These are phyloP conservation scores for Linderniella brevidens DNA, from an alignment of 257 asterid species.

Conservation along the genomic window DNA sequence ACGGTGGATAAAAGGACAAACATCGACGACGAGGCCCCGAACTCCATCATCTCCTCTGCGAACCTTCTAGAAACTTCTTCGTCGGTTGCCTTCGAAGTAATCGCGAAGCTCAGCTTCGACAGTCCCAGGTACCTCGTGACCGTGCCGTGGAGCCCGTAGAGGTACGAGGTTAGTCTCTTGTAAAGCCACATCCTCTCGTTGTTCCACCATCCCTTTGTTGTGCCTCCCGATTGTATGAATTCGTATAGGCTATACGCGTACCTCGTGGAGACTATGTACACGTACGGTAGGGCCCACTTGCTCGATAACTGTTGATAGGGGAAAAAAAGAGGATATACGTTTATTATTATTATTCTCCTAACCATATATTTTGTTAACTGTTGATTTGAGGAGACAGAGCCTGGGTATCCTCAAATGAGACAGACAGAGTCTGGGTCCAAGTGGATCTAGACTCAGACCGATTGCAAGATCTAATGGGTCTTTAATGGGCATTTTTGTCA, in stretches of 20 bases:
- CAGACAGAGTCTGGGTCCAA: too few species aligned
- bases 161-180: slow-evolving; percentile 50
- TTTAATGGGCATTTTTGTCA: too few species aligned
- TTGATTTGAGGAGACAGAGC: too few species aligned
- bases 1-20: slow-evolving; percentile 27
- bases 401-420: too few species aligned
- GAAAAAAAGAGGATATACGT: too few species aligned
- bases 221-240: slow-evolving; percentile 38
- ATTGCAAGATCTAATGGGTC: too few species aligned
- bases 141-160: slow-evolving; percentile 37
- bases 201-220: slow-evolving; percentile 63
- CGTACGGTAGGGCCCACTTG: slow-evolving; percentile 44
- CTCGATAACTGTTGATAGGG: slow-evolving; percentile 36
- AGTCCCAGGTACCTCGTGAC: slow-evolving; percentile 26
- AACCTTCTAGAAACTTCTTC: slow-evolving; percentile 35
- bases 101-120: slow-evolving; percentile 30
- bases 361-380: too few species aligned
- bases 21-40: slow-evolving; percentile 43
- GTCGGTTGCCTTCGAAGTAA: slow-evolving; percentile 43
- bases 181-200: slow-evolving; percentile 75
- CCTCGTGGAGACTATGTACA: slow-evolving; percentile 27
- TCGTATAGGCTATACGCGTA: slow-evolving; percentile 25
- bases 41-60: slow-evolving; percentile 61
- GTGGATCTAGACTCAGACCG: too few species aligned
- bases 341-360: too few species aligned